Evolutionary conservation across 495 filamentous ascomycete species (phyloP), one percentile per base, ranked within the genome.

Genomic region (Barbatosphaeria neglecta): DNA sequence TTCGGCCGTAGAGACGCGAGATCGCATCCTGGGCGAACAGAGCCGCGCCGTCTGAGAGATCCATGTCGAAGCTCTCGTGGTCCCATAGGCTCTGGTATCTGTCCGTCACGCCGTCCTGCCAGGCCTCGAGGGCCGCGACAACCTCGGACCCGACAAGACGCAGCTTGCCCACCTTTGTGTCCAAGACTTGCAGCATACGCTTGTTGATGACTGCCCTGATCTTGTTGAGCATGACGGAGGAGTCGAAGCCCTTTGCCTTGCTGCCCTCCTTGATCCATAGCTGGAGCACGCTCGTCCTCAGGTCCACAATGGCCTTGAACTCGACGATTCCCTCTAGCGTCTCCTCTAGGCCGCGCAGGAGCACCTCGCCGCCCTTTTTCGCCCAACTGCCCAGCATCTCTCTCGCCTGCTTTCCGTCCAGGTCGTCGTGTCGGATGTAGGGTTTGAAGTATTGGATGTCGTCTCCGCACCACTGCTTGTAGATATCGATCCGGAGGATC

Each of bases 361-460:
- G 74, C 2, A 72, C 69, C 10, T 75, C 67, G 27, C 87, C 77
- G 6, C 88, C 86, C 41, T 77, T 69, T 39, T 70, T 74, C 0
- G 87, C 84, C 93, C 92, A 98, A 35, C 67, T 63, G 31, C 74
- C 75, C 18, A 92, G 75, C 43, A 78, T 74, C 41, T 81, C 75
- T 22, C 76, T 70, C 0, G 81, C 81, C 47, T 87, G 76, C 16
- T 66, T 51, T 20, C 74, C 75, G 20, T 80, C 76, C 22, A 94
- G 60, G 50, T 93, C 87, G 46, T 90, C 88, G 51, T 93, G 76
- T 24, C 87, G 80, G 41, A 95, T 84, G 68, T 87, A 95, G 0
- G 92, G 93, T 0, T 81, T 93, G 62, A 93, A 97, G 43, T 83
- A 85, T 24, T 74, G 75, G 24, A 96, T 83, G 43, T 94, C 87